Evolutionary conservation across 179 eudicot species (phyloP), one percentile per base, ranked within the genome.

Genomic region (Amaranthus tricolor): DNA sequence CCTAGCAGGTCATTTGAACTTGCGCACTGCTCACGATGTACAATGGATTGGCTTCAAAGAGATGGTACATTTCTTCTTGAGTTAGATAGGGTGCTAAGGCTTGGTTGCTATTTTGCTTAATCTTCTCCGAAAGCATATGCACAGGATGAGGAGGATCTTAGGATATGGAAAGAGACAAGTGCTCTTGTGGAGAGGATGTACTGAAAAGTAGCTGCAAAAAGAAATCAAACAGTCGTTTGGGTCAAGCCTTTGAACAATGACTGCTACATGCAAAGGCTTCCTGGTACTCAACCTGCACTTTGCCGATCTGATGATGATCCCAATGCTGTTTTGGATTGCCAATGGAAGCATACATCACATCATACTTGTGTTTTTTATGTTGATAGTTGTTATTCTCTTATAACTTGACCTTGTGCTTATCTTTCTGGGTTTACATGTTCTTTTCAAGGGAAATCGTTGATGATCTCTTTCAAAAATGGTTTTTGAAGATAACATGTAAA

Each of bases 61-160:
- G 99, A 90, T 66, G 99, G 99, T 24, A 84, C 93, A 69, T 93
- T 95, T 68, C 92, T 95, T 50, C 95, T 95, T 73, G 99, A 95
- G 81, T 79, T 95, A 72, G 99, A 95, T 81, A 86, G 99, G 85
- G 43, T 95, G 73, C 89, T 95, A 70, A 84, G 99, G 72, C 97
- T 97, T 51, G 99, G 99, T 78, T 97, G 99, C 69, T 95, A 90
- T 76, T 95, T 95, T 82, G 99, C 99, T 55, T 95, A 93, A 81
- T 95, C 97, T 17, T 95, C 99, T 64, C 99, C 99, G 31, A 97
- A 95, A 85, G 99, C 99, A 53, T 95, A 95, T 84, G 99, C 99
- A 17, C 99, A 95, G 82, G 99, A 95, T 76, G 99, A 93, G 76
- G 99, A 95, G 89, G 95, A 95, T 80, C 86, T 90, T 40, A 89